Percentiles rank a stretch among this genome's conserved stretches.
These are phyloP conservation scores for Monosporascus sp. DNA, from an alignment of 2,329 filamentous ascomycete species.

Conservation along the genomic window DNA sequence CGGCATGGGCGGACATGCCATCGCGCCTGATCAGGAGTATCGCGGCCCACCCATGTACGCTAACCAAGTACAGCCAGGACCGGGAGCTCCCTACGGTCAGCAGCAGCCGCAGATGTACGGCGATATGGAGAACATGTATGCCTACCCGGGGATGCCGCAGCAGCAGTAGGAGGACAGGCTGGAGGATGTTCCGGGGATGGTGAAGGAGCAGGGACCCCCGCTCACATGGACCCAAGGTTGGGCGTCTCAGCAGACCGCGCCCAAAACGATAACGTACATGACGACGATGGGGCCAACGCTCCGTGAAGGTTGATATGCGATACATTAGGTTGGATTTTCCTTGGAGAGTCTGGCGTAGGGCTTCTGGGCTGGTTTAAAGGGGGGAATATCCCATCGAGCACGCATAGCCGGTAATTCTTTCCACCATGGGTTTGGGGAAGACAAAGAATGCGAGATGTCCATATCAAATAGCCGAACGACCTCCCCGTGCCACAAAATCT, in stretches of 20 bases:
- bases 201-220: background rate
- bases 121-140: conserved; percentile 80
- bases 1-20: conserved; percentile 55
- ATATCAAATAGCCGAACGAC: background rate
- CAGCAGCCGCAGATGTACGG: conserved; percentile 75
- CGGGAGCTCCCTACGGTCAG: conserved; percentile 69
- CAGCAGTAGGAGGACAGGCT: conserved; percentile 49
- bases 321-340: conserved; percentile 5
- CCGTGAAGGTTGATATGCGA: conserved; percentile 14
- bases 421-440: conserved; percentile 1
- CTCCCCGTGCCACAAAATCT: background rate
- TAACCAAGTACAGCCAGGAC: conserved; percentile 69
- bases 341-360: conserved; percentile 15
- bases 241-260: background rate
- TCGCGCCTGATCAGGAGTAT: conserved; percentile 71
- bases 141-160: conserved; percentile 72
- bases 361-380: conserved; percentile 4
- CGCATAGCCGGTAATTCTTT: conserved; percentile 1
- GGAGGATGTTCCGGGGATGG: conserved; percentile 1
- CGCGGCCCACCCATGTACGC: conserved; percentile 79
- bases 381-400: conserved; percentile 1
- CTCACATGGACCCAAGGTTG: background rate
- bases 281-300: conserved; percentile 5
- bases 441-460: conserved; percentile 12
- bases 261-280: conserved; percentile 8